Percentiles rank a stretch among this genome's conserved stretches.
These are phyloP conservation scores for Paspalum vaginatum DNA, from an alignment of 176 grass and related monocot species.

Conservation along the genomic window DNA sequence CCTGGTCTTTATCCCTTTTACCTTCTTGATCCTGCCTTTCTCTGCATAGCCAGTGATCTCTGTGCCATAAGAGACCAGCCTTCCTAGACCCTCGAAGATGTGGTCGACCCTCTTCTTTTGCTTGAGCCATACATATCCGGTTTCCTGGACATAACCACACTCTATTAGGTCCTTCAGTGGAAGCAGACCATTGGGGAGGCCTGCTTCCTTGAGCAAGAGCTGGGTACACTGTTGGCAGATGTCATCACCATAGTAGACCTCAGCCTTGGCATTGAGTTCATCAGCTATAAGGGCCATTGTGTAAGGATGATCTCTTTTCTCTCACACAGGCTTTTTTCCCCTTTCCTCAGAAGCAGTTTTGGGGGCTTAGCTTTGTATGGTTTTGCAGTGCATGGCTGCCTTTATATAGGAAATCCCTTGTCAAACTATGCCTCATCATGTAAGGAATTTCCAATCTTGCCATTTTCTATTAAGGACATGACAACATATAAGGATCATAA, in stretches of 20 bases:
- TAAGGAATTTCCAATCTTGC: conserved; percentile 44
- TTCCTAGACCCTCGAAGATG: conserved; percentile 61
- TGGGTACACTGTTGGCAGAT: conserved; percentile 70
- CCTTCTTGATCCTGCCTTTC: conserved; percentile 85
- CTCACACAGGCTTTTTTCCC: conserved; percentile 1
- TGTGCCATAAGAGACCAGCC: conserved; percentile 67
- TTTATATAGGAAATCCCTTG: conserved; percentile 64
- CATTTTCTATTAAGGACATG: conserved; percentile 41
- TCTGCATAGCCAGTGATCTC: conserved; percentile 87
- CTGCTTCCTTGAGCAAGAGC: conserved; percentile 80
- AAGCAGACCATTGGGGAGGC: conserved; percentile 80
- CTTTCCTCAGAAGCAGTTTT: conserved; percentile 23
- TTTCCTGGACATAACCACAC: conserved; percentile 78
- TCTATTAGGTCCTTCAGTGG: conserved; percentile 78
- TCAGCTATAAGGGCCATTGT: conserved; percentile 57
- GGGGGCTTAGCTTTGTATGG: conserved; percentile 44
- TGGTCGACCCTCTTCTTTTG: conserved; percentile 92
- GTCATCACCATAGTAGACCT: conserved; percentile 77
- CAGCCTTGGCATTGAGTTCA: conserved; percentile 72
- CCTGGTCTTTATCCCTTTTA: conserved; percentile 93
- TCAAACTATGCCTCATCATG: conserved; percentile 38
- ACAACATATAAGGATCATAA: conserved; percentile 43
- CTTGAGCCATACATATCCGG: conserved; percentile 95
- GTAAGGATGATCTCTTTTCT: conserved; percentile 32
- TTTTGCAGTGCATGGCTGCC: conserved; percentile 25